These are phyloP conservation scores for Saccharomycopsis crataegensis DNA, from an alignment of 1,139 yeast species.

Conservation along the genomic window DNA sequence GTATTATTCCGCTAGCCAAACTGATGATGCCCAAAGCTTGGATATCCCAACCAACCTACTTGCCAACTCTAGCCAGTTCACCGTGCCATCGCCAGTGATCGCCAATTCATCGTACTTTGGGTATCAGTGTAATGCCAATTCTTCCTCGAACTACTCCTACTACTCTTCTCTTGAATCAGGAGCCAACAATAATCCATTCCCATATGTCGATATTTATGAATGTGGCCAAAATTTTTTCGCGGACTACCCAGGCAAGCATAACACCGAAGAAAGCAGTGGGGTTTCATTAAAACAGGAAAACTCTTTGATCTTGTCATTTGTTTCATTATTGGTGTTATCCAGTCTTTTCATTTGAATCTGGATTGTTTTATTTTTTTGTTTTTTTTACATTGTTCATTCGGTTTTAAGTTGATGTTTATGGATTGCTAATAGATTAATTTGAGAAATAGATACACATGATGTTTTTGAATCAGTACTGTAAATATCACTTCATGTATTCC, in stretches of 20 bases:
- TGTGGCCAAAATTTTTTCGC: not conserved
- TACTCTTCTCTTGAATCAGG: not conserved
- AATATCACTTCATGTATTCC: no score
- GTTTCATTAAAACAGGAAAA: not conserved
- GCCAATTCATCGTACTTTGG: not conserved
- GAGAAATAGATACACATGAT: no score
- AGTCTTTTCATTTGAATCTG: not conserved
- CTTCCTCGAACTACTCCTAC: not conserved
- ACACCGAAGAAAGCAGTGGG: not conserved
- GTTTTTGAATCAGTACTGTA: no score
- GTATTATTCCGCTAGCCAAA: not conserved
- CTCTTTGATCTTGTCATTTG: not conserved
- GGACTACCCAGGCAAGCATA: not conserved
- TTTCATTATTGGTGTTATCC: not conserved
- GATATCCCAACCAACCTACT: not conserved
- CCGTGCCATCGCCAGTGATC: not conserved
- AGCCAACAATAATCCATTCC: not conserved
- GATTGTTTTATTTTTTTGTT: no score
- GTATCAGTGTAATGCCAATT: not conserved
- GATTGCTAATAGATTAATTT: no score
- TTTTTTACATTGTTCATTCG: no score
- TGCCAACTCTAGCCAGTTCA: not conserved
- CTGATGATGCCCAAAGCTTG: not conserved
- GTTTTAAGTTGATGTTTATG: no score
- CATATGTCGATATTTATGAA: not conserved